phyloP scores from a whole-genome alignment of 768 basidiomycete species.

The Saitozyma podzolica region DNA sequence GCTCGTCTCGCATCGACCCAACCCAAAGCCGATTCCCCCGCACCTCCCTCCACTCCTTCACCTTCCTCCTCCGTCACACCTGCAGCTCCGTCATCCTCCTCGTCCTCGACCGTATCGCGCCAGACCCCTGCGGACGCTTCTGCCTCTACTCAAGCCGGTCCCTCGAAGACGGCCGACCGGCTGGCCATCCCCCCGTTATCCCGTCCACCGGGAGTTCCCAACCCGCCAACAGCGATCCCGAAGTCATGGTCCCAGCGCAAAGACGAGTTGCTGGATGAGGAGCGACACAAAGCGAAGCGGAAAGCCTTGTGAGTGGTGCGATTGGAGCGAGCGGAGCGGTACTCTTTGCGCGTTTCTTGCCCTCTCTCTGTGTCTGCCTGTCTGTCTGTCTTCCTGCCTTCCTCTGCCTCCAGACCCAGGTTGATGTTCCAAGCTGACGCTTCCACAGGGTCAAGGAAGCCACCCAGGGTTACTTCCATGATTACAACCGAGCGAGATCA shows the following conservation, averaged over 20 bases:
- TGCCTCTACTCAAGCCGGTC: too few relatives aligned
- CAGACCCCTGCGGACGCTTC: too few relatives aligned
- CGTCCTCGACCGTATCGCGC: too few relatives aligned
- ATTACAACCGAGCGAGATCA: slow-evolving; percentile 72
- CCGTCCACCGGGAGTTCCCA: slow-evolving; percentile 73
- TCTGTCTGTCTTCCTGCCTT: too few relatives aligned
- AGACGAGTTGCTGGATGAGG: slow-evolving; percentile 70
- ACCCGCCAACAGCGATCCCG: slow-evolving; percentile 64
- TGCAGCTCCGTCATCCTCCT: too few relatives aligned
- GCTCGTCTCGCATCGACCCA: too few relatives aligned
- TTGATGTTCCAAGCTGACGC: neutral
- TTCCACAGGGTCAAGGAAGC: slow-evolving; percentile 61
- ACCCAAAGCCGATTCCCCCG: neutral
- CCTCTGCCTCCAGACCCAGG: too few relatives aligned
- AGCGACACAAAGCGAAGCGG: slow-evolving; percentile 69
- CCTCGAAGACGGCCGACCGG: neutral
- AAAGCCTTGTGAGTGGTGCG: slow-evolving; percentile 51
- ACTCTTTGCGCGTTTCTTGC: too few relatives aligned
- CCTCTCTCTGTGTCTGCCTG: too few relatives aligned
- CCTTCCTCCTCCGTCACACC: too few relatives aligned
- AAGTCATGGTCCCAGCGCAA: slow-evolving; percentile 65
- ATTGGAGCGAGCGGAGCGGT: too few relatives aligned
- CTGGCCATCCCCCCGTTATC: slow-evolving; percentile 21
- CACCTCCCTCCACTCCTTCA: neutral
- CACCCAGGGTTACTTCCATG: slow-evolving; percentile 83